Evolutionary conservation across 352 stramenopile genomes (phyloP), one percentile per base, ranked within the genome.

Genomic region (Thalassiosira sp.): DNA sequence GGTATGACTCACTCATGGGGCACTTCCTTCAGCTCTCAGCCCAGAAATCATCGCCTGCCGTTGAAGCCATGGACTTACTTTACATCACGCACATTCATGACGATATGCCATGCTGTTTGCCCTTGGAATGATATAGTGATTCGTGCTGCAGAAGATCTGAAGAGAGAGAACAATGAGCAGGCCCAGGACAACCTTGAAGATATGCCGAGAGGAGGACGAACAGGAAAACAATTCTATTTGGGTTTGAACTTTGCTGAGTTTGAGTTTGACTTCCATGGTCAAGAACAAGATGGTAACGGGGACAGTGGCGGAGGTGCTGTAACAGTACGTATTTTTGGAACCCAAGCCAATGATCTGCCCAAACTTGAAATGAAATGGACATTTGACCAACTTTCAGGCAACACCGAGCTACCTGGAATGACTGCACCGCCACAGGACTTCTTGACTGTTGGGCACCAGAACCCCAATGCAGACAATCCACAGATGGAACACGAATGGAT

Each of bases 1-100:
- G 95, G 95, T 22, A 93, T 98, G 91, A 98, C 95, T 3, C 94
- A 98, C 71, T 96, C 94, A 31, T 98, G 95, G 94, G 95, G 96
- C 16, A 79, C 67, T 13, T 60, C 63, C 0, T 76, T 74, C 16
- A 77, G 59, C 22, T 71, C 52, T 24, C 75, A 65, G 53, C 75
- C 54, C 1, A 79, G 35, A 60, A 46, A 73, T 69, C 67, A 71
- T 59, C 63, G 3, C 60, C 70, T 45, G 33, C 69, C 54, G 22
- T 73, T 60, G 31, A 58, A 48, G 22, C 53, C 43, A 16, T 74
- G 63, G 64, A 66, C 57, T 13, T 76, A 79, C 51, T 68, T 86
- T 46, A 24, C 80, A 3, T 70, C 54, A 20, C 33, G 54, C 28
- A 64, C 46, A 20, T 60, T 88, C 20, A 84, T 91, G 71, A 65